phyloP scores from a whole-genome alignment of 73 alveolate species.

The Blepharisma japonicum region DNA sequence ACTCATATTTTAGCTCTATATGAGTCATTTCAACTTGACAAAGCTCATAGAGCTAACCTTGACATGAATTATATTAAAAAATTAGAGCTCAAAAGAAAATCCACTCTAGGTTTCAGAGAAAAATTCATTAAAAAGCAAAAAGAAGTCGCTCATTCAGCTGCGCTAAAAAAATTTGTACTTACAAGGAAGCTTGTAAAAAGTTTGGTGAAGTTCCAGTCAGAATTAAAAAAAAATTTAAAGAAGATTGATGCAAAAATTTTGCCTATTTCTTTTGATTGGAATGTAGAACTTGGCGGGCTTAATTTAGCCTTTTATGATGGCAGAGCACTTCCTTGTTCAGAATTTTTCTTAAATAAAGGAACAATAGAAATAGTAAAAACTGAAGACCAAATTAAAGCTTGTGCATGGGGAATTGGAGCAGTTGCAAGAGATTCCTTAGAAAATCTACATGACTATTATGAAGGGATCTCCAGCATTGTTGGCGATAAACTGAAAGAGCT shows the following conservation, averaged over 20 bases:
- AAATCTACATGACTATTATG: no score
- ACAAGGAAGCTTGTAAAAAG: slow-evolving; percentile 3
- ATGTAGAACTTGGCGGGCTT: not conserved
- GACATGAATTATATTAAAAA: slow-evolving; percentile 5
- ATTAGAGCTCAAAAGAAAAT: slow-evolving; percentile 2
- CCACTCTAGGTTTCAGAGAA: not conserved
- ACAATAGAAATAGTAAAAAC: no score
- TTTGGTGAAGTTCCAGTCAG: not conserved
- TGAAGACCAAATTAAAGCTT: no score
- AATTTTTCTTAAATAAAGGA: no score
- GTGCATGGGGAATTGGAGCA: no score
- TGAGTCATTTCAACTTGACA: not conserved
- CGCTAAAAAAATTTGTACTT: not conserved
- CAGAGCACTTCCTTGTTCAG: no score
- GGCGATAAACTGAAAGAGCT: no score
- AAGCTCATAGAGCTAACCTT: not conserved
- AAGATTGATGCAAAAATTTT: not conserved
- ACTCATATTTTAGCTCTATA: not conserved
- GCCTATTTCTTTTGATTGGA: slow-evolving; percentile 14
- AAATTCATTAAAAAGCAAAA: slow-evolving; percentile 1
- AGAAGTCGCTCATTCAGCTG: not conserved
- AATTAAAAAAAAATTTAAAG: not conserved
- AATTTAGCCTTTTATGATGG: no score
- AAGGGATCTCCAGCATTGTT: no score
- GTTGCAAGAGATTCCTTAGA: no score